A percentile compares a stretch with the other conserved stretches of the same genome.
These are phyloP conservation scores for Mrakia hoshinonis DNA, from an alignment of 768 basidiomycete species.

Conservation along the genomic window DNA sequence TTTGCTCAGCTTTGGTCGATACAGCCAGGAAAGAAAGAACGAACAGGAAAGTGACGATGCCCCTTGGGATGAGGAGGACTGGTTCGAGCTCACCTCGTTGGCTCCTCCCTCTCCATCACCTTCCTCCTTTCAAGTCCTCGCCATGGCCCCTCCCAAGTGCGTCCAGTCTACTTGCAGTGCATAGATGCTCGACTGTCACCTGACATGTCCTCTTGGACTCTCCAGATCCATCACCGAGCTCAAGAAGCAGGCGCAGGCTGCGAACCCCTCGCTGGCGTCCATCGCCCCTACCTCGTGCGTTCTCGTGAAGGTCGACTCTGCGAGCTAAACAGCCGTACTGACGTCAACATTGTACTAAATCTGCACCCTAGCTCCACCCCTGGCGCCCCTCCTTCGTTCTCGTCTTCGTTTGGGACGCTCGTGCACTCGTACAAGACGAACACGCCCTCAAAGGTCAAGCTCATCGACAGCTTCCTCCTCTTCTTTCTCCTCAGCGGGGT, in stretches of 20 bases:
- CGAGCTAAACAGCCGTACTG: no score
- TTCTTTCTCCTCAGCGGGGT: constrained; percentile 88
- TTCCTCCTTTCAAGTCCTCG: not conserved
- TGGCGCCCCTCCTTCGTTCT: constrained; percentile 12
- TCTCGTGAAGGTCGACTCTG: no score
- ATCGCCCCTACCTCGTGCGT: not conserved
- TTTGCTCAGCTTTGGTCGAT: no score
- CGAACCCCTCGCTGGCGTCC: constrained; percentile 1
- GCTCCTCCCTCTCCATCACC: not conserved
- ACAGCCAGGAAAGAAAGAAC: no score
- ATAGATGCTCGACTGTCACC: not conserved
- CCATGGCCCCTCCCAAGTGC: not conserved
- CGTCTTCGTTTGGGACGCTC: constrained; percentile 44
- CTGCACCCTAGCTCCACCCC: not conserved
- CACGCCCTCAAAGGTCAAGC: constrained; percentile 77
- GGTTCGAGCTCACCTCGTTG: no score
- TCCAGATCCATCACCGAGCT: constrained; percentile 1
- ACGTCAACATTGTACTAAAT: not conserved
- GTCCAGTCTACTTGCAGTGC: not conserved
- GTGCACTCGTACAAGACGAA: constrained; percentile 68
- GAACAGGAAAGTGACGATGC: no score
- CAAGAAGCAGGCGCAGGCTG: not conserved
- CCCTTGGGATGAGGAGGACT: no score
- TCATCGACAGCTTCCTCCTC: constrained; percentile 83
- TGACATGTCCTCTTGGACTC: not conserved